phyloP scores from a whole-genome alignment of 1,284 basidiomycete genomes.

The Trichosporon sp. region DNA sequence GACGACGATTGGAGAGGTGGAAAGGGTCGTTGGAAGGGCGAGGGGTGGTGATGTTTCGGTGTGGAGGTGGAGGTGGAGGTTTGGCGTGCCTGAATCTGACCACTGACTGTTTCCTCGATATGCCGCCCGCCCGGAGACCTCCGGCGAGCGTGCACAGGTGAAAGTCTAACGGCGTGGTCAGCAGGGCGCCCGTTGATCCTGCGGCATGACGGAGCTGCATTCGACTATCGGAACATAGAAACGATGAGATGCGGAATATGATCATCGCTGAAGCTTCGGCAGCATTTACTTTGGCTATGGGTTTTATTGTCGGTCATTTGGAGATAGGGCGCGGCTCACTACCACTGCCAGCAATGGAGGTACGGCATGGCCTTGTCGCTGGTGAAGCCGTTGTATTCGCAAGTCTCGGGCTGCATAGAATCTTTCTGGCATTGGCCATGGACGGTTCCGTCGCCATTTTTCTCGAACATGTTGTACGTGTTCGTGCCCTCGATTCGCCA shows the following conservation, averaged over 20 bases:
- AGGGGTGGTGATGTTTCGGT: neutral
- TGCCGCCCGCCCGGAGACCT: no score
- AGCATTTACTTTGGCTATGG: no score
- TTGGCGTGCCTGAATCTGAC: neutral
- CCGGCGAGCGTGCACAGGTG: no score
- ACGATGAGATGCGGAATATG: no score
- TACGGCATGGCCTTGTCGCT: neutral
- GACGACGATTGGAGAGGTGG: neutral
- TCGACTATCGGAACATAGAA: no score
- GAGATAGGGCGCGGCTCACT: no score
- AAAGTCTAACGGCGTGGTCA: no score
- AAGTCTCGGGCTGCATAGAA: neutral
- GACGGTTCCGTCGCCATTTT: neutral
- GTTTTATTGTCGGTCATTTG: no score
- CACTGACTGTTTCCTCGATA: no score
- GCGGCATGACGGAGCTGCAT: no score
- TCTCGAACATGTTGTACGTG: conserved; percentile 4
- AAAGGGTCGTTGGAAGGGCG: neutral
- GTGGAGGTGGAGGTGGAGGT: neutral
- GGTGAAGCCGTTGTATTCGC: neutral
- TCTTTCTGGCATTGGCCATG: neutral
- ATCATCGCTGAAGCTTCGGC: no score
- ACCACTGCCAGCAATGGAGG: neutral
- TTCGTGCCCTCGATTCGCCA: neutral
- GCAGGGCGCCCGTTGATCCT: no score